Base-by-base conservation (phyloP, 108 stramenopile genomes). In the Craspedostauros australis region DNA sequence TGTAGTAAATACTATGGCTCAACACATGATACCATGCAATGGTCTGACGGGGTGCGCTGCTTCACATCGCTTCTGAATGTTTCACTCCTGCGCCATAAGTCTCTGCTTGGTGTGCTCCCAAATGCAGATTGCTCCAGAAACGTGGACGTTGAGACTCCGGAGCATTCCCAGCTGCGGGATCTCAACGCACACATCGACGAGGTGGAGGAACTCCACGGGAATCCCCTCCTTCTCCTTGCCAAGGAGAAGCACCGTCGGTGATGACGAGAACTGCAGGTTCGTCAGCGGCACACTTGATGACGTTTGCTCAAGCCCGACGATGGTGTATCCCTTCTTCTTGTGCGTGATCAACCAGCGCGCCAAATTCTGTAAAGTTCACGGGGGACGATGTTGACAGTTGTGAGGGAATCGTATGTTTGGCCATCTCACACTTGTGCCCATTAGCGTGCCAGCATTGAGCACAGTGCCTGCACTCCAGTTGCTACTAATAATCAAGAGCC, bases 91-190 rank as follows among this genome's bases (percentile, higher is more conserved):
- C n/a, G n/a, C n/a, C n/a, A n/a, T n/a, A n/a, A n/a, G 36, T 49
- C 59, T 64, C 51, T 95, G 94, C 28, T 85, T 86, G 14, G 88
- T 83, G 44, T 84, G 88, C 62, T 96, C 93, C 94, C 95, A 96
- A 57, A 98, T 81, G 1, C 75, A 54, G 16, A 98, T 73, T 11
- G 95, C 90, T 19, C 92, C 94, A 22, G 76, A 71, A 5, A 96
- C 97, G 50, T 98, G 97, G n/a, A 96, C 97, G 50, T 98, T 98
- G 24, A 98, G 64, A 23, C 84, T 87, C 5, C 97, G 73, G 49
- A 86, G 91, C 46, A 98, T 92, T 12, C 97, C 97, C 22, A 92
- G 70, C 61, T 98, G 97, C 11, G 97, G 97, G 51, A 98, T 95
- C 62, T 98, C 95, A 31, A 94, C 81, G 58, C 94, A 95, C n/a